Conservation (phyloP, 163 green algal genomes). For the Chlorella variabilis region DNA sequence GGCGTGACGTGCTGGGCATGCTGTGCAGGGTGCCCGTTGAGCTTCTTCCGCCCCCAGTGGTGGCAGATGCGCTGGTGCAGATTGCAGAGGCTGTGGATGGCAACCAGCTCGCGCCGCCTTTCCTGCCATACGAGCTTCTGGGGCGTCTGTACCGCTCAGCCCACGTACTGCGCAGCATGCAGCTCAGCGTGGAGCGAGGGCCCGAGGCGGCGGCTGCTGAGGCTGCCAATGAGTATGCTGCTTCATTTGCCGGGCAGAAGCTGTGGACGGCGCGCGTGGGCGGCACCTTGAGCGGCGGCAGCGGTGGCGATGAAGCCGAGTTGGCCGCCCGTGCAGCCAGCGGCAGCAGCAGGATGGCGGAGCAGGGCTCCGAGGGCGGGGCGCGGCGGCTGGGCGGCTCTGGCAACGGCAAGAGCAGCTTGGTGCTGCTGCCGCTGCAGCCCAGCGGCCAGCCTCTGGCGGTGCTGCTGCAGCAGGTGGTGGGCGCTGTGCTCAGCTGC, state of each 20-base stretch:
- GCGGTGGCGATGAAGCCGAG: constrained; percentile 18
- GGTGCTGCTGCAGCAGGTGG: neutral
- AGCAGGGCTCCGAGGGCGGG: neutral
- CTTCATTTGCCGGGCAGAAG: neutral
- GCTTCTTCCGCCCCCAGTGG: constrained; percentile 30
- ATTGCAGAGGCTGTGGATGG: constrained; percentile 48
- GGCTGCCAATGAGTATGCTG: neutral
- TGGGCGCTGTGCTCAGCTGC: constrained; percentile 12
- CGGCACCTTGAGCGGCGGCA: neutral
- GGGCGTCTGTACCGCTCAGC: constrained; percentile 30
- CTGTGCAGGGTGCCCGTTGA: constrained; percentile 41
- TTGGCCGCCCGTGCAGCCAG: neutral
- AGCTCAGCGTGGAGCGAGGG: neutral
- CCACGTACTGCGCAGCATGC: constrained; percentile 29
- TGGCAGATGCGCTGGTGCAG: constrained; percentile 41
- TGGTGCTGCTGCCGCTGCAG: constrained; percentile 23
- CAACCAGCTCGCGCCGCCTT: constrained; percentile 22
- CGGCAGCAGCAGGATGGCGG: neutral
- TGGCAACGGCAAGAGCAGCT: neutral
- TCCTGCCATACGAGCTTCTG: constrained; percentile 47
- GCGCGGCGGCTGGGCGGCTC: neutral
- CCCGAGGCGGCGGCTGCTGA: neutral
- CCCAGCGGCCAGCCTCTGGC: neutral
- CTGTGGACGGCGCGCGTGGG: neutral
- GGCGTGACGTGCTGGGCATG: constrained; percentile 30